phyloP scores from a whole-genome alignment of 768 basidiomycete species.

The Melanogaster broomeanus region DNA sequence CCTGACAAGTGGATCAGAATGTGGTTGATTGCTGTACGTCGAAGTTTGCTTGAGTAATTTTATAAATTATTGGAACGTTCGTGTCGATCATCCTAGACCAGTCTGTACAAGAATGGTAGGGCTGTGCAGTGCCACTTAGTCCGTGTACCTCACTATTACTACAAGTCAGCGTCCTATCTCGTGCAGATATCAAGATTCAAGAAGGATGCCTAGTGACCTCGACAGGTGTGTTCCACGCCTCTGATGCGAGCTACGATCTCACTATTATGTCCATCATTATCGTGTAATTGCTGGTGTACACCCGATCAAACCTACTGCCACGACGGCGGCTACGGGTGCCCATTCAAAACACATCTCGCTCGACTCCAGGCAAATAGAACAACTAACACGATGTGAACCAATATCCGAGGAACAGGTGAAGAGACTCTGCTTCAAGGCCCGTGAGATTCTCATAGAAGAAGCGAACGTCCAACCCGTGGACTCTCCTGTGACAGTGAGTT shows the following conservation, averaged over 20 bases:
- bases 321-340: not conserved
- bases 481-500: slow-evolving; percentile 88
- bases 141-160: slow-evolving; percentile 26
- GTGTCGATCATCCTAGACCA: slow-evolving; percentile 8
- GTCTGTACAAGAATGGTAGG: slow-evolving; percentile 11
- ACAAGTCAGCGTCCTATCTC: slow-evolving; percentile 33
- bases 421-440: slow-evolving; percentile 90
- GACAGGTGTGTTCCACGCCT: slow-evolving; percentile 50
- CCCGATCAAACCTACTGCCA: slow-evolving; percentile 25
- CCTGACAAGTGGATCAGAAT: slow-evolving; percentile 9
- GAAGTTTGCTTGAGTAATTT: not conserved
- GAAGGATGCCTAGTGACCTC: slow-evolving; percentile 55
- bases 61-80: not conserved
- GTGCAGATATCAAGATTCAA: slow-evolving; percentile 14
- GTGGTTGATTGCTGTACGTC: slow-evolving; percentile 7
- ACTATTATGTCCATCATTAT: slow-evolving; percentile 22
- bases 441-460: slow-evolving; percentile 96
- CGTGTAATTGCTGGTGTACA: slow-evolving; percentile 6
- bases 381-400: slow-evolving; percentile 89
- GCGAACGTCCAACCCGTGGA: slow-evolving; percentile 97
- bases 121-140: slow-evolving; percentile 28
- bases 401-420: slow-evolving; percentile 97
- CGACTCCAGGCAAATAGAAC: slow-evolving; percentile 82
- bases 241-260: slow-evolving; percentile 26
- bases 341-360: slow-evolving; percentile 16